Percentiles rank a stretch among this genome's conserved stretches.
These are phyloP conservation scores for Colletotrichum coccodes DNA, from an alignment of 2,329 filamentous ascomycete genomes.

Conservation along the genomic window DNA sequence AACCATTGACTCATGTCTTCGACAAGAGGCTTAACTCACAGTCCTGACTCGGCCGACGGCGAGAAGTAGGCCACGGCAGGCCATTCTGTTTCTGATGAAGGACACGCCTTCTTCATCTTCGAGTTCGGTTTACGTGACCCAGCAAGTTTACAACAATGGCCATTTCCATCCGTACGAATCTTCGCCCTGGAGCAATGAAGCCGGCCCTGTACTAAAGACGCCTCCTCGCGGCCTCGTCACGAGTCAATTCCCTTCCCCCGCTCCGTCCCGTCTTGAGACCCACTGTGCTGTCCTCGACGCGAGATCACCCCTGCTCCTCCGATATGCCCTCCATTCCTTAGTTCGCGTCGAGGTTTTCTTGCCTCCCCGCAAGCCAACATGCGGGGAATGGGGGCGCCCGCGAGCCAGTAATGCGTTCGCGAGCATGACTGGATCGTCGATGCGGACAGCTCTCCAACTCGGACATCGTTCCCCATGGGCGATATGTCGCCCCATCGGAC, in stretches of 20 bases:
- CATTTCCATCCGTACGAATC: not conserved
- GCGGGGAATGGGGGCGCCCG: not conserved
- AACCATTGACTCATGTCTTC: no score
- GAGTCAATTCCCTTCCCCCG: not conserved
- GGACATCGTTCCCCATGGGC: slow-evolving; percentile 5
- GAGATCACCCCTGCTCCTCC: not conserved
- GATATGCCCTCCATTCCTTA: not conserved
- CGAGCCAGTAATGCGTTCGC: not conserved
- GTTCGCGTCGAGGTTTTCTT: not conserved
- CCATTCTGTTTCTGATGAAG: no score
- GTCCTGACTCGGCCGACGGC: no score
- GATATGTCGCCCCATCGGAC: slow-evolving; percentile 14
- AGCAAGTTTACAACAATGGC: no score
- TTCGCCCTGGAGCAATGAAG: not conserved
- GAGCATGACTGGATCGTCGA: not conserved
- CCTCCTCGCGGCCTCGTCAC: not conserved
- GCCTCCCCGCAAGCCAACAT: not conserved
- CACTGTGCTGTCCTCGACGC: not conserved
- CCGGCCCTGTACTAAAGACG: not conserved
- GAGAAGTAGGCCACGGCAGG: no score
- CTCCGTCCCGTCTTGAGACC: not conserved
- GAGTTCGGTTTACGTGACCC: no score
- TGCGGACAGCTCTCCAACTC: not conserved
- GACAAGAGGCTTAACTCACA: no score
- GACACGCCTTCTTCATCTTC: no score